phyloP scores from a whole-genome alignment of 2,329 filamentous ascomycete species.

The Verticillium albo-atrum region DNA sequence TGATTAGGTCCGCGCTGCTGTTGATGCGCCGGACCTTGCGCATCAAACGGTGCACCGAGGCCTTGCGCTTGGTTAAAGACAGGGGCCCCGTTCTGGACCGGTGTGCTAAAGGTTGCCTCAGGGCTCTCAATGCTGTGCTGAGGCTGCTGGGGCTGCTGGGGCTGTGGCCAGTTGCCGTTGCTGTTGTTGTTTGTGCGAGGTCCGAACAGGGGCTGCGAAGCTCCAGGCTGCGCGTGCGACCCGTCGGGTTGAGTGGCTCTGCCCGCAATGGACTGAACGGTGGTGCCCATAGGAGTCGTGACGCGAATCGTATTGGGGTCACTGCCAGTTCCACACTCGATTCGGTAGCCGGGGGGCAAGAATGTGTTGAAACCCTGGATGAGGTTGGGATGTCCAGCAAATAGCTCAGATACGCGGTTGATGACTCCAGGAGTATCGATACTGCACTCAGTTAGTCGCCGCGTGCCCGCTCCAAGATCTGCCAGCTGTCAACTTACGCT shows the following conservation, averaged over 20 bases:
- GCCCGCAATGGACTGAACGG: slow-evolving; percentile 76
- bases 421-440: slow-evolving; percentile 98
- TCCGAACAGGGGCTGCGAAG: slow-evolving; percentile 40
- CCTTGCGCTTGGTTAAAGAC: slow-evolving; percentile 37
- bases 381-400: slow-evolving; percentile 89
- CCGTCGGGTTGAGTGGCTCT: slow-evolving; percentile 43
- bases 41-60: slow-evolving; percentile 18
- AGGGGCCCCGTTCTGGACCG: slow-evolving; percentile 44
- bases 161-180: slow-evolving; percentile 49
- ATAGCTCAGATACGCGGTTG: slow-evolving; percentile 90
- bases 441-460: slow-evolving; percentile 35
- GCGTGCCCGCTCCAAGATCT: not conserved
- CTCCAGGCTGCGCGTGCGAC: slow-evolving; percentile 26
- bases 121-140: slow-evolving; percentile 60
- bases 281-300: slow-evolving; percentile 96
- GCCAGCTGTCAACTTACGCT: slow-evolving; percentile 56
- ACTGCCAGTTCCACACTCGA: slow-evolving; percentile 90
- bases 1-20: slow-evolving; percentile 26
- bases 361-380: slow-evolving; percentile 99
- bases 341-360: slow-evolving; percentile 88
- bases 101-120: slow-evolving; percentile 57
- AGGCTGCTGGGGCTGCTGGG: slow-evolving; percentile 35
- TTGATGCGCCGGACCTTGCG: slow-evolving; percentile 22
- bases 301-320: slow-evolving; percentile 96
- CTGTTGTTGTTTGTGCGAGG: slow-evolving; percentile 24